A percentile compares a stretch with the other conserved stretches of the same genome.
Conservation (phyloP, 805 yeast genomes). For the Tetrapisispora taiwanensis region DNA sequence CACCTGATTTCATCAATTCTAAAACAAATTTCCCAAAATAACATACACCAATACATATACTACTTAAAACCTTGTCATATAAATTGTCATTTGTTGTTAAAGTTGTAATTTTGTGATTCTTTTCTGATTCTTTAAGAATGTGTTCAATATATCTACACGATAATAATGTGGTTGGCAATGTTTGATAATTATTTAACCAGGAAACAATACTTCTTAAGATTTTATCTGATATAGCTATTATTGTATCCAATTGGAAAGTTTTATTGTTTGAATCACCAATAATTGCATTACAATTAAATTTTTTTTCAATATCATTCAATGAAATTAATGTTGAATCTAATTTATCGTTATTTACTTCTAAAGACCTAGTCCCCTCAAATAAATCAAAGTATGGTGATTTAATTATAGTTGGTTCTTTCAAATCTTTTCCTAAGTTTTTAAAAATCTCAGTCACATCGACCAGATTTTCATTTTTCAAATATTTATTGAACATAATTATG, state of each 20-base stretch:
- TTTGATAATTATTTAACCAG: slow-evolving; percentile 64
- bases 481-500: not conserved
- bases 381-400: slow-evolving; percentile 53
- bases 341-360: slow-evolving; percentile 61
- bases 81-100: slow-evolving; percentile 23
- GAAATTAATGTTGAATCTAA: slow-evolving; percentile 70
- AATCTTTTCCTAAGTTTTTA: slow-evolving; percentile 29
- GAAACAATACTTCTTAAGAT: slow-evolving; percentile 46
- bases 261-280: slow-evolving; percentile 8
- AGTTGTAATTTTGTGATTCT: slow-evolving; percentile 8
- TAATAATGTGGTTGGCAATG: slow-evolving; percentile 66
- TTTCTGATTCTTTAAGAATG: slow-evolving; percentile 35
- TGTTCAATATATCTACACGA: slow-evolving; percentile 66
- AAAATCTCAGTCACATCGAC: slow-evolving; percentile 52
- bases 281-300: slow-evolving; percentile 34
- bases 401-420: slow-evolving; percentile 45
- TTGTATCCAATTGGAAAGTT: slow-evolving; percentile 32
- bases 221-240: slow-evolving; percentile 43
- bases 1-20: slow-evolving; percentile 43
- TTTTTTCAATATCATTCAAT: slow-evolving; percentile 35
- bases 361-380: slow-evolving; percentile 78
- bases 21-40: slow-evolving; percentile 41
- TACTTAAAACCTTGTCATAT: slow-evolving; percentile 42
- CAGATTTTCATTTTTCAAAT: slow-evolving; percentile 2
- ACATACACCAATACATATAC: slow-evolving; percentile 43